Evolutionary conservation across 305 asterid genomes (phyloP), one percentile per base, ranked within the genome.

Genomic region (Solanum aculeatissimum): DNA sequence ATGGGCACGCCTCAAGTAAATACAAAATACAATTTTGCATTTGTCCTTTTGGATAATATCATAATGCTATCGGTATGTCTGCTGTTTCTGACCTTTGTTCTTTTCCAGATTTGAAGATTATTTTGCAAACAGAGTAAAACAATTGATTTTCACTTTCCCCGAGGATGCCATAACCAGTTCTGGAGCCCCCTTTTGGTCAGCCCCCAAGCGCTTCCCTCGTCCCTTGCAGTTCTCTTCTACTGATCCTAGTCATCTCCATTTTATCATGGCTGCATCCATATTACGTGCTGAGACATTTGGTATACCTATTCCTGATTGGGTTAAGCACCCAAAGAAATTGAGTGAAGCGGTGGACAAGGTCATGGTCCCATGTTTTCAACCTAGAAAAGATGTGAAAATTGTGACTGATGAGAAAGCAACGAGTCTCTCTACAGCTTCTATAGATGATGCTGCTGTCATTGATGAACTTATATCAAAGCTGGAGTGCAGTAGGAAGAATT

Each of bases 141-240:
- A 96, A 86, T 88, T 96, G 89, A 92, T 90, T 47, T 96, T 80
- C 86, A 96, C 98, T 71, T 96, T 96, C 84, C 99, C 99, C 3
- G 99, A 96, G 88, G 98, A 96, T 88, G 94, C 99, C 83, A 89
- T 93, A 62, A 96, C 98, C 57, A 95, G 97, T 86, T 95, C 92
- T 16, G 99, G 98, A 66, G 92, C 93, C 83, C 98, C 95, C 63
- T 96, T 96, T 86, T 96, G 99, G 99, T 96, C 99, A 16, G 97
- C 99, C 47, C 99, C 99, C 8, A 96, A 96, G 89, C 89, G 99
- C 63, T 95, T 95, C 84, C 99, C 99, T 81, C 92, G 83, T 4
- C 95, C 99, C 66, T 88, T 95, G 86, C 87, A 89, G 90, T 95
- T 95, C 84, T 91, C 95, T 68, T 84, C 86, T 40, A 60, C 87